These are phyloP conservation scores for Linderina pennispora DNA, from an alignment of 192 early-diverging fungal genomes.

Conservation along the genomic window DNA sequence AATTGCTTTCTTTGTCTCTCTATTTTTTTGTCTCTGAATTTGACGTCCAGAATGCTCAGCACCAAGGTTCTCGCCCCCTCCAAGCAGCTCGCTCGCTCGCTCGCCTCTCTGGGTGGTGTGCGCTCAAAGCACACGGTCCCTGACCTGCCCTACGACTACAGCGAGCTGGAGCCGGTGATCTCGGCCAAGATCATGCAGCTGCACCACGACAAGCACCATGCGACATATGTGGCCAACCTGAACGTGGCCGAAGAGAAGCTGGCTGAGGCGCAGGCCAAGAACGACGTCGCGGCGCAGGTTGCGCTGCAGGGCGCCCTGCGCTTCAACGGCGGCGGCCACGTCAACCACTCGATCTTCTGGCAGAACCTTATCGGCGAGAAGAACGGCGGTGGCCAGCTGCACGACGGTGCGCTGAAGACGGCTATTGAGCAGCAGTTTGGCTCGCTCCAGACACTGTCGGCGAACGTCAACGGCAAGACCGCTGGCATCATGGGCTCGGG, in stretches of 20 bases:
- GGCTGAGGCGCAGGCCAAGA: slow-evolving; percentile 56
- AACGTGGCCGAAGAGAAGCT: slow-evolving; percentile 94
- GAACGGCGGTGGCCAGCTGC: slow-evolving; percentile 70
- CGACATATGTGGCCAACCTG: slow-evolving; percentile 79
- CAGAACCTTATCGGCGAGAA: slow-evolving; percentile 80
- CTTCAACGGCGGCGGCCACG: slow-evolving; percentile 91
- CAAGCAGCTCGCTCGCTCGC: slow-evolving; percentile 5
- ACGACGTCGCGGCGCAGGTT: slow-evolving; percentile 70
- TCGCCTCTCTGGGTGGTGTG: slow-evolving; percentile 2
- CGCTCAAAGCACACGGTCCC: slow-evolving; percentile 76
- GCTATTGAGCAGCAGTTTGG: slow-evolving; percentile 84
- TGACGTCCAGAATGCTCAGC: slow-evolving; percentile 8
- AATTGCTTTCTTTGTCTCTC: neutral
- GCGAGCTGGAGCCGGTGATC: slow-evolving; percentile 89
- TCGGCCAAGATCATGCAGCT: slow-evolving; percentile 91
- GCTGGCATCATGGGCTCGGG: slow-evolving; percentile 87
- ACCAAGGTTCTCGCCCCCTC: slow-evolving; percentile 5
- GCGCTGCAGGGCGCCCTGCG: slow-evolving; percentile 73
- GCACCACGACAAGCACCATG: slow-evolving; percentile 95
- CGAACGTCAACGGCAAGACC: slow-evolving; percentile 69
- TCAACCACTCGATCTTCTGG: slow-evolving; percentile 96
- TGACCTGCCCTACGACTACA: slow-evolving; percentile 80
- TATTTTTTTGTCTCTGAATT: neutral
- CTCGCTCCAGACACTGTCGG: slow-evolving; percentile 70
- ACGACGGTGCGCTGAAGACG: slow-evolving; percentile 51